Conservation (phyloP, 306 rosid genomes). For the Datisca glomerata region DNA sequence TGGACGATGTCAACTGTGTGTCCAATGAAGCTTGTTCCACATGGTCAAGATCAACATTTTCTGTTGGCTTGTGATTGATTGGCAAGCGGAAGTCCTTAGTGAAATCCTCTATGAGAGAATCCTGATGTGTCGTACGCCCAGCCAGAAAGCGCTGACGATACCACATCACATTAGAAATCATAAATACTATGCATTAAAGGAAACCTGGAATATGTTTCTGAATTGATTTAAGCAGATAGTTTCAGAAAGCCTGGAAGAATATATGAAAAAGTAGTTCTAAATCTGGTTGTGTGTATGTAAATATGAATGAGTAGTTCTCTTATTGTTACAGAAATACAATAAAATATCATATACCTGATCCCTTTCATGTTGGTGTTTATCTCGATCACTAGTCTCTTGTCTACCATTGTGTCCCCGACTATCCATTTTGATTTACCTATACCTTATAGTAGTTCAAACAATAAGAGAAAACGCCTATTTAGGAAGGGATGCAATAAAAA, state of each 20-base stretch:
- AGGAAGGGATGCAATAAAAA: too few species aligned
- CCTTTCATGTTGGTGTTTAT: conserved; percentile 24
- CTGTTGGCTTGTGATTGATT: conserved; percentile 79
- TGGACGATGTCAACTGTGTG: conserved; percentile 66
- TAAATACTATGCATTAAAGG: background rate
- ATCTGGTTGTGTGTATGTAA: background rate
- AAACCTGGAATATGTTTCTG: too few species aligned
- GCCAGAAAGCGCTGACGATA: too few species aligned
- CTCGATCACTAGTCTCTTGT: conserved; percentile 34
- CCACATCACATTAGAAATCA: conserved; percentile 1
- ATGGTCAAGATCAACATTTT: conserved; percentile 83
- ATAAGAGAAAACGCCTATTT: too few species aligned
- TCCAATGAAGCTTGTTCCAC: conserved; percentile 96
- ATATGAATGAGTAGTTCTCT: background rate
- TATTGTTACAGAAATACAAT: background rate
- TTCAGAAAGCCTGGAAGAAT: background rate
- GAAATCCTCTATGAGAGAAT: conserved; percentile 41
- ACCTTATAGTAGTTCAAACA: too few species aligned
- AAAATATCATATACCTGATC: conserved; percentile 33
- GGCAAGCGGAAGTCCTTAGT: conserved; percentile 79
- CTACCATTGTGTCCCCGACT: conserved; percentile 34
- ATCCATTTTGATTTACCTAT: conserved; percentile 40
- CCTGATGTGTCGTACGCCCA: conserved; percentile 19
- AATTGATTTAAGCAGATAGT: too few species aligned
- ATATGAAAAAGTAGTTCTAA: background rate